These are phyloP conservation scores for Fusarium cyanostomum DNA, from an alignment of 2,329 filamentous ascomycete genomes.

Conservation along the genomic window DNA sequence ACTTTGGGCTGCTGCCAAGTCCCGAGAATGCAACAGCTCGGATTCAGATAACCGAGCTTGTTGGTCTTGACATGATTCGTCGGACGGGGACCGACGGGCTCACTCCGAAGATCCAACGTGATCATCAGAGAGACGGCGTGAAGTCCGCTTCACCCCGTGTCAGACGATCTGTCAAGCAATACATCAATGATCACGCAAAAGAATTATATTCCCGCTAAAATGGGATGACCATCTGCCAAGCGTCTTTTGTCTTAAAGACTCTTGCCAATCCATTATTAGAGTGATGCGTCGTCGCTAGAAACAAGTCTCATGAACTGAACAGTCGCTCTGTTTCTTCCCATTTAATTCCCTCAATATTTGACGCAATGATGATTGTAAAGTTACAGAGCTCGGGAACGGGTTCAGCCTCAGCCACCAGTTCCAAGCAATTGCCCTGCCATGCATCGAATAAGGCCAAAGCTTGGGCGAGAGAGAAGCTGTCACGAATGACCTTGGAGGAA, in stretches of 20 bases:
- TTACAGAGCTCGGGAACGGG: not conserved
- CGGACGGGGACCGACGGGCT: not conserved
- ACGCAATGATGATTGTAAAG: not conserved
- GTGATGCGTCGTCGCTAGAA: too few relatives aligned
- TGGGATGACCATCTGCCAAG: too few relatives aligned
- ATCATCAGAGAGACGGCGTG: too few relatives aligned
- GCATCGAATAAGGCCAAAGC: not conserved
- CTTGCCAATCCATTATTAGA: too few relatives aligned
- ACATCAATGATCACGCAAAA: too few relatives aligned
- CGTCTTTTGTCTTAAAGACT: too few relatives aligned
- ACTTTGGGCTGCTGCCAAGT: not conserved
- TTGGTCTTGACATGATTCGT: not conserved
- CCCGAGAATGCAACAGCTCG: not conserved
- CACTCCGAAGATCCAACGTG: not conserved
- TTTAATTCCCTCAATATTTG: too few relatives aligned
- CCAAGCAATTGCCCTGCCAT: not conserved
- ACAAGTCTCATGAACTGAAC: too few relatives aligned
- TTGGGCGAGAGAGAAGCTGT: conserved; percentile 8
- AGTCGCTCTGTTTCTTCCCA: too few relatives aligned
- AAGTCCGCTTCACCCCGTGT: too few relatives aligned
- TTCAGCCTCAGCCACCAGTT: not conserved
- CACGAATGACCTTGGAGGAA: conserved; percentile 20
- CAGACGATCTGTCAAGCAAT: too few relatives aligned
- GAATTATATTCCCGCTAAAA: too few relatives aligned
- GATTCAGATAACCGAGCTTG: not conserved